Evolutionary conservation across 202 grass and related monocot genomes (phyloP), one percentile per base, ranked within the genome.

Genomic region (Brachypodium distachyon): DNA sequence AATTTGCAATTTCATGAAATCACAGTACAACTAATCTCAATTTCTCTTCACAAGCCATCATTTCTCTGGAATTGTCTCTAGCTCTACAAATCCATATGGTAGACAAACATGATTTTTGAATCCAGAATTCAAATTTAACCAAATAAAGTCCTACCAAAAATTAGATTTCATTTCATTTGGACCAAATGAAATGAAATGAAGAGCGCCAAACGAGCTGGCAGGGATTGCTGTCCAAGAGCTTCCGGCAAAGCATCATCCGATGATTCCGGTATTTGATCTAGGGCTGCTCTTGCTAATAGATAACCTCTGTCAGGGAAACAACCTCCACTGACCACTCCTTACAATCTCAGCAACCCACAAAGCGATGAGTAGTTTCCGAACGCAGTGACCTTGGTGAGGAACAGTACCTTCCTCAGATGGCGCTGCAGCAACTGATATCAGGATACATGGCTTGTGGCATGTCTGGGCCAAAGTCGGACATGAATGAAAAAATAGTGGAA

Each of bases 161-260:
- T n/a, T n/a, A n/a, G n/a, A n/a, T n/a, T n/a, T n/a, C n/a, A n/a
- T n/a, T n/a, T n/a, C 89, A 91, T 25, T 77, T 97, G 54, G 94
- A 97, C 65, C 88, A 90, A 62, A 21, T 97, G 49, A 58, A 91
- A 92, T n/a, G 95, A 97, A n/a, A n/a, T n/a, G n/a, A n/a, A n/a
- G n/a, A n/a, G n/a, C n/a, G n/a, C n/a, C n/a, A n/a, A n/a, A n/a
- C n/a, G n/a, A n/a, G n/a, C n/a, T n/a, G n/a, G n/a, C n/a, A n/a
- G n/a, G n/a, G n/a, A n/a, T n/a, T n/a, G 27, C 85, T 97, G 77
- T 46, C 14, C 27, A 51, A 70, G 13, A 94, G 80, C 37, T 74
- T 90, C 65, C 72, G 76, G 95, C 94, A 66, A 90, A 76, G 78
- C n/a, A n/a, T n/a, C 60, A 77, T 69, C 70, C 22, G 53, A 4